Evolutionary conservation across 768 basidiomycete genomes (phyloP).

Genomic region (Hortiboletus flavorubellus): DNA sequence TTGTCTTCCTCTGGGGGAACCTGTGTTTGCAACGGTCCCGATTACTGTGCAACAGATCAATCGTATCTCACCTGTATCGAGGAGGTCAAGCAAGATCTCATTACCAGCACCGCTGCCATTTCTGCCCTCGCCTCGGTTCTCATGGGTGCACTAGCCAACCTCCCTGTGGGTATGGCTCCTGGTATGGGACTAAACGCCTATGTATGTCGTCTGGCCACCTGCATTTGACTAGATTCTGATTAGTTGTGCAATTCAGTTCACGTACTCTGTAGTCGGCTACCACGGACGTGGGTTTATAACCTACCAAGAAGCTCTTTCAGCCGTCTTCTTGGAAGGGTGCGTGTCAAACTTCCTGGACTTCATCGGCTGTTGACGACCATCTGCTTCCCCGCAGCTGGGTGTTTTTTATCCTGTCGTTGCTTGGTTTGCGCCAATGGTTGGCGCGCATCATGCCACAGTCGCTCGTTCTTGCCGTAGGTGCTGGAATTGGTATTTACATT

Average conservation of each 20-base stretch:
- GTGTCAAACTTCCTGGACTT: conserved; percentile 19
- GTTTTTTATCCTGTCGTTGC: conserved; percentile 73
- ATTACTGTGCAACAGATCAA: conserved; percentile 52
- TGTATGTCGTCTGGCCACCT: conserved; percentile 38
- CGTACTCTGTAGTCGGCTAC: conserved; percentile 85
- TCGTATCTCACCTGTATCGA: conserved; percentile 55
- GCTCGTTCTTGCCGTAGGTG: conserved; percentile 77
- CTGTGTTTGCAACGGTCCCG: conserved; percentile 64
- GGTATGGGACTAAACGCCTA: conserved; percentile 83
- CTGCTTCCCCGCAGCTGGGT: conserved; percentile 53
- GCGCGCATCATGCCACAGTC: conserved; percentile 87
- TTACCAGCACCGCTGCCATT: conserved; percentile 78
- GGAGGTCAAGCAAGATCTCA: conserved; percentile 70
- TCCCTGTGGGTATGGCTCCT: conserved; percentile 88
- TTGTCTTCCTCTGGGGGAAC: conserved; percentile 75
- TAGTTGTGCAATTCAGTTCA: conserved; percentile 49
- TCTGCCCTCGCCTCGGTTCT: conserved; percentile 71
- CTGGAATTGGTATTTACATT: conserved; percentile 86
- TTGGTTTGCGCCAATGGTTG: conserved; percentile 88
- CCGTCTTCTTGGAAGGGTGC: conserved; percentile 86
- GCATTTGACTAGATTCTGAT: background rate
- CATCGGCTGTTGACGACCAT: background rate
- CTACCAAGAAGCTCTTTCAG: conserved; percentile 77
- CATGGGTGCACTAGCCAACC: conserved; percentile 81
- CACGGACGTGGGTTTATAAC: conserved; percentile 68